Evolutionary conservation across 2,329 filamentous ascomycete genomes (phyloP).

Genomic region (Pseudocercospora cruenta): DNA sequence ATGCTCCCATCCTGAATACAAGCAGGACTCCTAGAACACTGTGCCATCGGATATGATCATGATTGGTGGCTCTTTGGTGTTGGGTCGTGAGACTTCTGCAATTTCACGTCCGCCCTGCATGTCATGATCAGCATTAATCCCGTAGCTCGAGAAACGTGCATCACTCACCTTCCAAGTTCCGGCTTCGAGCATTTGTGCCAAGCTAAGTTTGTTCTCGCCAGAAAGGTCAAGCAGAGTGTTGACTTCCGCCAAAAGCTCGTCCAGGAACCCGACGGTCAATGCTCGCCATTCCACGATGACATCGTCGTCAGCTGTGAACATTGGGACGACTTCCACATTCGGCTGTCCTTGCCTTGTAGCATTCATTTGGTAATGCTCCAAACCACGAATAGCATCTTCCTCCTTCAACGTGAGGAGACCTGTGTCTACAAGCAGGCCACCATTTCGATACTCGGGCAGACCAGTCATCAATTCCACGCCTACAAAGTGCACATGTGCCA

Average conservation of each 20-base stretch:
- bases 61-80: constrained; percentile 95
- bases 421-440: constrained; percentile 83
- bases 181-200: constrained; percentile 91
- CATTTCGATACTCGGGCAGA: constrained; percentile 89
- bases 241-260: constrained; percentile 70
- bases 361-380: constrained; percentile 71
- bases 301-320: constrained; percentile 74
- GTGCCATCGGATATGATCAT: constrained; percentile 96
- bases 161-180: constrained; percentile 91
- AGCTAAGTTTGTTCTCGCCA: constrained; percentile 69
- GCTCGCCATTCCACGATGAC: constrained; percentile 81
- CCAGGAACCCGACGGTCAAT: constrained; percentile 73
- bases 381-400: constrained; percentile 69
- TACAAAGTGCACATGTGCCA: constrained; percentile 79
- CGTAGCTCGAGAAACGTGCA: background rate
- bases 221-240: constrained; percentile 69
- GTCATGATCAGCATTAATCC: constrained; percentile 1
- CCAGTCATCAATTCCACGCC: constrained; percentile 84
- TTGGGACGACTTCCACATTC: constrained; percentile 72
- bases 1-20: constrained; percentile 33
- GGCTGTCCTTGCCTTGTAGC: constrained; percentile 72
- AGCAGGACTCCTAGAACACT: constrained; percentile 69
- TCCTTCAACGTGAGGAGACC: constrained; percentile 78
- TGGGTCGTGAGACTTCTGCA: constrained; percentile 91
- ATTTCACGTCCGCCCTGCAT: constrained; percentile 86